Percentiles rank a stretch among this genome's conserved stretches.
phyloP scores from a whole-genome alignment of 805 yeast genomes.

The Candida maris region DNA sequence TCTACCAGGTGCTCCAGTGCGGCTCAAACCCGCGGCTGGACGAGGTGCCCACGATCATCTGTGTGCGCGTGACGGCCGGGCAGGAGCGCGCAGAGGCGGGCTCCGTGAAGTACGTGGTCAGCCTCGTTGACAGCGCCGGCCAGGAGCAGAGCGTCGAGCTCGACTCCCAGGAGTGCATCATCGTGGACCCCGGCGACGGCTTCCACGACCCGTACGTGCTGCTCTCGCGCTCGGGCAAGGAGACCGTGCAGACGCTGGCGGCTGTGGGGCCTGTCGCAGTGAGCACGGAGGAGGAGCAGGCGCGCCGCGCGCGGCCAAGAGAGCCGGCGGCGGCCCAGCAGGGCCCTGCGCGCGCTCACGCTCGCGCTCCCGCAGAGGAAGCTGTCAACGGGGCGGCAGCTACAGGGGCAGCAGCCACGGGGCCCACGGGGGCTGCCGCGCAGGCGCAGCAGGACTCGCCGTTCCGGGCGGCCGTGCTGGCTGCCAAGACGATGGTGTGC shows the following conservation, averaged over 20 bases:
- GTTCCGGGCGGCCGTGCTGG: background rate
- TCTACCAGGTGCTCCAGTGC: conserved; percentile 16
- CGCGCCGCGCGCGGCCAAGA: background rate
- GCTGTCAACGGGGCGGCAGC: background rate
- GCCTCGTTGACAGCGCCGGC: conserved; percentile 15
- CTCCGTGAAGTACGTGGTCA: conserved; percentile 26
- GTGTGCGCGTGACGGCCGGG: conserved; percentile 9
- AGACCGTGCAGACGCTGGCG: conserved; percentile 22
- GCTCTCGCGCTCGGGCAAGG: conserved; percentile 35
- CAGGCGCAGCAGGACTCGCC: background rate
- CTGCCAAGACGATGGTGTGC: background rate
- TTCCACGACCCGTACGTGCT: conserved; percentile 36
- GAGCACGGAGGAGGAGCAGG: background rate
- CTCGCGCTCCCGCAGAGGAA: background rate
- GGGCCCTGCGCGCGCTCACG: background rate
- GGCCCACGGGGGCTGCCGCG: background rate
- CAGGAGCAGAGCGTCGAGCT: conserved; percentile 20
- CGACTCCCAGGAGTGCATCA: conserved; percentile 40
- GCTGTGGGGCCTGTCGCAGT: conserved; percentile 11
- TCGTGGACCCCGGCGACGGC: conserved; percentile 32
- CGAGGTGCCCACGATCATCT: conserved; percentile 19
- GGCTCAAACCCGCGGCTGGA: conserved; percentile 13
- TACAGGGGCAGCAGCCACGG: background rate
- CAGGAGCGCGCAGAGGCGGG: conserved; percentile 2
- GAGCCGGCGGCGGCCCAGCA: background rate